phyloP scores from a whole-genome alignment of 306 rosid genomes.

The Rosa lucieae region DNA sequence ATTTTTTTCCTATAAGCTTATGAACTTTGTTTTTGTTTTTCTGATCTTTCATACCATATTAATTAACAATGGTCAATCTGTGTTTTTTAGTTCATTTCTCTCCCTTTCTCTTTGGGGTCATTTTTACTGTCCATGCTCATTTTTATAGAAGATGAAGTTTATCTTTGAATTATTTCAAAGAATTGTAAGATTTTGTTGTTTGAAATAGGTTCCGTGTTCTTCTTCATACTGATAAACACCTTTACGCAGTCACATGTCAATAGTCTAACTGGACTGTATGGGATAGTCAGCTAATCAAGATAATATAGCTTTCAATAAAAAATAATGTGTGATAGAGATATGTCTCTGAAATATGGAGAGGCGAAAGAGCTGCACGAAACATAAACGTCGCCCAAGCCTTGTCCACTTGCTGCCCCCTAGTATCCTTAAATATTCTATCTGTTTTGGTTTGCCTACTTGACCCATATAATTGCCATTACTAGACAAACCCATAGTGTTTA shows the following conservation, averaged over 20 bases:
- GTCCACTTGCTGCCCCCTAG: background rate
- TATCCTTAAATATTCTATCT: background rate
- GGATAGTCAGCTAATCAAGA: background rate
- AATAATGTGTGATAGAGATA: background rate
- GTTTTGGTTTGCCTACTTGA: background rate
- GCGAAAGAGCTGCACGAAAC: background rate
- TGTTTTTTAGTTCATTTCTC: background rate
- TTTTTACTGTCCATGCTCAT: background rate
- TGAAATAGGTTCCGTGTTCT: background rate
- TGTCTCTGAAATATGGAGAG: background rate
- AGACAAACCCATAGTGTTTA: background rate
- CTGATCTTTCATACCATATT: slow-evolving; percentile 11
- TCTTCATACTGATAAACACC: background rate
- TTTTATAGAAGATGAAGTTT: background rate
- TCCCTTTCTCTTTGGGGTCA: background rate
- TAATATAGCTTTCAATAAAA: background rate
- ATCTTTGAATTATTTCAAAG: background rate
- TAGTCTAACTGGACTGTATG: background rate
- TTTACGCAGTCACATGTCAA: background rate
- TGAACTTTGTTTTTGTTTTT: background rate
- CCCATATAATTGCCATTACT: background rate
- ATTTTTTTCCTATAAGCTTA: slow-evolving; percentile 4
- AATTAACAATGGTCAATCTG: background rate
- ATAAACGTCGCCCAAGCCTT: background rate
- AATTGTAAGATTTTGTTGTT: background rate